Conservation (phyloP, 2,329 filamentous ascomycete genomes). For the Aureobasidium sp. region DNA sequence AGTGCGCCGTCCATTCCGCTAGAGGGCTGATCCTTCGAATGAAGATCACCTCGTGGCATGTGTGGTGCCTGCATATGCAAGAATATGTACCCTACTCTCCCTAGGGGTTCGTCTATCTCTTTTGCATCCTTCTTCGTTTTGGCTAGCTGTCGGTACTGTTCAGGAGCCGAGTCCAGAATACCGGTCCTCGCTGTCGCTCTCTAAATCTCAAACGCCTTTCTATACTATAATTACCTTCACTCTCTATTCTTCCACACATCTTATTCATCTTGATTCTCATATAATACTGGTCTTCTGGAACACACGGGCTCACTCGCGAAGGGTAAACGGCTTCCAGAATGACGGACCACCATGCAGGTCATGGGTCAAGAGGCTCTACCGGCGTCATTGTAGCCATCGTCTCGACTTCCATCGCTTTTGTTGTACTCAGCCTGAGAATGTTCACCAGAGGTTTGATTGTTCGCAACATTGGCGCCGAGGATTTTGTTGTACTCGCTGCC, state of each 20-base stretch:
- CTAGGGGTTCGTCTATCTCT: background rate
- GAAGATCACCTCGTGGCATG: constrained; percentile 5
- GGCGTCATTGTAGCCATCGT: constrained; percentile 11
- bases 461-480: constrained; percentile 15
- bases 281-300: background rate
- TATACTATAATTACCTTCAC: background rate
- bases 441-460: constrained; percentile 14
- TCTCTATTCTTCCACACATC: background rate
- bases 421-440: constrained; percentile 13
- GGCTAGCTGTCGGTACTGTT: background rate
- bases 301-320: background rate
- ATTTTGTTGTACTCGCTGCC: constrained; percentile 13
- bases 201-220: background rate
- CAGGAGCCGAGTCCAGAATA: background rate
- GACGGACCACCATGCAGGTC: background rate
- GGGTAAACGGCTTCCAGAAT: background rate
- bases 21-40: background rate
- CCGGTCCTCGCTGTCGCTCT: background rate
- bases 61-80: constrained; percentile 6
- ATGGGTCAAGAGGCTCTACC: background rate
- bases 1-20: background rate
- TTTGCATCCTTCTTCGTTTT: constrained; percentile 2
- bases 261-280: background rate
- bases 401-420: constrained; percentile 13
- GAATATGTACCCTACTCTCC: background rate